A percentile compares a stretch with the other conserved stretches of the same genome.
These are phyloP conservation scores for Ascochyta viciae-villosae DNA, from an alignment of 2,329 filamentous ascomycete genomes.

Conservation along the genomic window DNA sequence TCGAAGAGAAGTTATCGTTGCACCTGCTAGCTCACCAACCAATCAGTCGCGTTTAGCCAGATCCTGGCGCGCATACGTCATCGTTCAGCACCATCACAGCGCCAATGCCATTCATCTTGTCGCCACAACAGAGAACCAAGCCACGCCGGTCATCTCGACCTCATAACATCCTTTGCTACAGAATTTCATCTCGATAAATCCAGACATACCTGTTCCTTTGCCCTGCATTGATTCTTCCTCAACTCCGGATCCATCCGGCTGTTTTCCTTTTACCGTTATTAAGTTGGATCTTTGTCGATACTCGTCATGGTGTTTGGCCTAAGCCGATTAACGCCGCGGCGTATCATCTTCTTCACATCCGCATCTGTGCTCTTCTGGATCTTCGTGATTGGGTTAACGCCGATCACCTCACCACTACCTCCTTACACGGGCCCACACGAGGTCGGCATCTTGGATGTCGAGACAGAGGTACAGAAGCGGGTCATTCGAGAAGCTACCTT, in stretches of 20 bases:
- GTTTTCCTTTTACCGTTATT: neutral
- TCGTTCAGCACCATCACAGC: constrained; percentile 14
- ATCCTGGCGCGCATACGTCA: constrained; percentile 22
- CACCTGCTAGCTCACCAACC: neutral
- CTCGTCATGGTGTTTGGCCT: constrained; percentile 32
- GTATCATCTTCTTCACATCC: constrained; percentile 36
- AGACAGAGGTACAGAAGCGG: constrained; percentile 47
- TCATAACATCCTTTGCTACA: neutral
- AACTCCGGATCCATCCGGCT: constrained; percentile 1
- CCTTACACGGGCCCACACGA: constrained; percentile 52
- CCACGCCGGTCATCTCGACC: constrained; percentile 17
- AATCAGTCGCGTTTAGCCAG: neutral
- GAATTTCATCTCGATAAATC: neutral
- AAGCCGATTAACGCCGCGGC: constrained; percentile 31
- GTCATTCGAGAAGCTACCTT: constrained; percentile 47
- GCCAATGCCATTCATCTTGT: neutral
- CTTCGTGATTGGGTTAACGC: constrained; percentile 50
- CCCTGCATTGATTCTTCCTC: neutral
- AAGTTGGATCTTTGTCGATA: neutral
- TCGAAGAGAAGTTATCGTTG: neutral
- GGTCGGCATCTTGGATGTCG: constrained; percentile 55
- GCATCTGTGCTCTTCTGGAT: constrained; percentile 43
- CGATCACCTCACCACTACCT: constrained; percentile 53
- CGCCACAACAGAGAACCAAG: constrained; percentile 12
- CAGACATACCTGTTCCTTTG: neutral